phyloP scores from a whole-genome alignment of 2,329 filamentous ascomycete genomes.

The Aspergillus aculeatus region DNA sequence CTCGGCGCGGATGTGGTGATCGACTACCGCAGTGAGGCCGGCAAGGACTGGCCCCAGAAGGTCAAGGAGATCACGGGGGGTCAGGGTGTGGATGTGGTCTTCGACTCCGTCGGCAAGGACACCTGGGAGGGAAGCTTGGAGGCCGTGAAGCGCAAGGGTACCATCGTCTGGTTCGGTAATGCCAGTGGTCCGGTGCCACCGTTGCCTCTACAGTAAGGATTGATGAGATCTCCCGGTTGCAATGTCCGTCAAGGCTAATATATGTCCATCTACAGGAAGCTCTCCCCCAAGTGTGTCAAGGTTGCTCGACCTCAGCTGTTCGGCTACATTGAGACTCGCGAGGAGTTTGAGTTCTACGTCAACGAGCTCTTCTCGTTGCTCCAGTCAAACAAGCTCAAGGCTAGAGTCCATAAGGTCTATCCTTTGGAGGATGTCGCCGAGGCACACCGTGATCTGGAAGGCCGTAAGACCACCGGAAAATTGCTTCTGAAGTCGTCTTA shows the following conservation, averaged over 20 bases:
- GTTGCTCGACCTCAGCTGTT: slow-evolving; percentile 73
- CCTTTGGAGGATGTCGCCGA: slow-evolving; percentile 68
- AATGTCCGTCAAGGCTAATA: slow-evolving; percentile 11
- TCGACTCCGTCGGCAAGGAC: slow-evolving; percentile 79
- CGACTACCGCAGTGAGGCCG: slow-evolving; percentile 80
- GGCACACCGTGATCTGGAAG: slow-evolving; percentile 76
- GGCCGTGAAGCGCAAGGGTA: slow-evolving; percentile 73
- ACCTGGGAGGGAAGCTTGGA: slow-evolving; percentile 80
- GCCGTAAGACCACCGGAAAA: slow-evolving; percentile 81
- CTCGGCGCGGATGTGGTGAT: slow-evolving; percentile 69
- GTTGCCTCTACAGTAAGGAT: slow-evolving; percentile 57
- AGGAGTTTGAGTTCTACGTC: slow-evolving; percentile 70
- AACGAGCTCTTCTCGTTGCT: slow-evolving; percentile 73
- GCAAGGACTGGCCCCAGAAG: slow-evolving; percentile 72
- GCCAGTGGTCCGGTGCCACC: slow-evolving; percentile 77
- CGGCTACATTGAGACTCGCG: slow-evolving; percentile 66
- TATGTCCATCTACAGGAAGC: slow-evolving; percentile 26
- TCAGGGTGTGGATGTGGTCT: slow-evolving; percentile 72
- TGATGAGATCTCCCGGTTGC: slow-evolving; percentile 21
- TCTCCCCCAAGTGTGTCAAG: slow-evolving; percentile 73
- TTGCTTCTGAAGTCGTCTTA: slow-evolving; percentile 68
- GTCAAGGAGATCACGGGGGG: slow-evolving; percentile 82
- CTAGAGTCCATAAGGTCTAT: slow-evolving; percentile 75
- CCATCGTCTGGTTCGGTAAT: slow-evolving; percentile 76
- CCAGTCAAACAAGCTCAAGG: slow-evolving; percentile 65